phyloP scores from a whole-genome alignment of 306 rosid genomes.

The apple (Malus domestica) region DNA sequence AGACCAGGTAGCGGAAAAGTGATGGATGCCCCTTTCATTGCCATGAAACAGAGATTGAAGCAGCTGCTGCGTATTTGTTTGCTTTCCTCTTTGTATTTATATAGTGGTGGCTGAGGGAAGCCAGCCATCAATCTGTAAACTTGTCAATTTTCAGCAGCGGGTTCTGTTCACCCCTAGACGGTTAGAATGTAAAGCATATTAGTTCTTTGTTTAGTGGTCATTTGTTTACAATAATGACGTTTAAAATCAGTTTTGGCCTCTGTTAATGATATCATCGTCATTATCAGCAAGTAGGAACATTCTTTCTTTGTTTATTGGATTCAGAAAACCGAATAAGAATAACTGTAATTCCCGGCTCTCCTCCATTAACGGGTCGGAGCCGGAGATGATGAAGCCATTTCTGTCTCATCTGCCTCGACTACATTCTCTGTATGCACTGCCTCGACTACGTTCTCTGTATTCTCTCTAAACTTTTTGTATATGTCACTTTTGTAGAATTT shows the following conservation, averaged over 20 bases:
- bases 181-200: conserved; percentile 16
- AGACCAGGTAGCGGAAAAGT: neutral
- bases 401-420: neutral
- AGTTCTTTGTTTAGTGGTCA: conserved; percentile 17
- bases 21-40: neutral
- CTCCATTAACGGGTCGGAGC: neutral
- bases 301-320: neutral
- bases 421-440: neutral
- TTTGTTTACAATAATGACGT: neutral
- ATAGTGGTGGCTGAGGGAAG: conserved; percentile 1
- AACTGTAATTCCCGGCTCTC: neutral
- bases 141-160: neutral
- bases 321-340: neutral
- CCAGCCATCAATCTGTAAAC: conserved; percentile 14
- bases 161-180: neutral
- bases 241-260: neutral
- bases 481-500: conserved; percentile 7
- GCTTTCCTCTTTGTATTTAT: neutral
- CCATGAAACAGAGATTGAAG: neutral
- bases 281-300: neutral
- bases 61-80: neutral
- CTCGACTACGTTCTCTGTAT: neutral
- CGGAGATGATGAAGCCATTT: neutral
- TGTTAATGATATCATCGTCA: neutral
- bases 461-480: conserved; percentile 11